Evolutionary conservation across 225 moss, liverwort and hornwort species (phyloP).

Genomic region (Rhytidiadelphus loreus): DNA sequence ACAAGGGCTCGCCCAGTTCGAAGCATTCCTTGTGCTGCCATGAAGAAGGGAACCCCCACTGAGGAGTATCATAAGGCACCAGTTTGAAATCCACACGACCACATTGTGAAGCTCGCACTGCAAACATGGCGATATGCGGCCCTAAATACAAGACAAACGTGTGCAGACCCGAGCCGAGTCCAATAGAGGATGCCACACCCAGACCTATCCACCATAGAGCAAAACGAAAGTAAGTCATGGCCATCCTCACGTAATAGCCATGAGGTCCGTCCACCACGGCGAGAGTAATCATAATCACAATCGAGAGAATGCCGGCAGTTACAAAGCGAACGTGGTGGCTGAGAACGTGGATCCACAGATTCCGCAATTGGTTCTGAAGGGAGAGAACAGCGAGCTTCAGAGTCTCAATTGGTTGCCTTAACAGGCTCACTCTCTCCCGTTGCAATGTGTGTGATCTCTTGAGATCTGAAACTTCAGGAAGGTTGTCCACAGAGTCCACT

Average conservation of each 20-base stretch:
- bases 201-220: constrained; percentile 82
- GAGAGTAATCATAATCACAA: constrained; percentile 17
- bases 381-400: constrained; percentile 49
- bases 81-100: constrained; percentile 87
- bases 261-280: constrained; percentile 78
- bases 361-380: constrained; percentile 41
- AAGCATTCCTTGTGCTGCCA: constrained; percentile 68
- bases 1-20: constrained; percentile 43
- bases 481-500: background rate
- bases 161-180: constrained; percentile 84
- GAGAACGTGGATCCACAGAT: constrained; percentile 47
- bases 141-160: constrained; percentile 84
- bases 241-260: constrained; percentile 47
- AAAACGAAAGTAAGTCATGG: constrained; percentile 53
- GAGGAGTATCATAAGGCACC: constrained; percentile 72
- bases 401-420: constrained; percentile 54
- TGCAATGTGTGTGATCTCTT: constrained; percentile 50
- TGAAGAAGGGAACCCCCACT: constrained; percentile 66
- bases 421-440: constrained; percentile 55
- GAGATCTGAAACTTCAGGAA: constrained; percentile 30
- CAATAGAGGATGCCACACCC: constrained; percentile 83
- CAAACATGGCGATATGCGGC: constrained; percentile 78
- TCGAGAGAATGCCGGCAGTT: constrained; percentile 5
- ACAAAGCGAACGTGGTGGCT: constrained; percentile 47
- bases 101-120: constrained; percentile 61